Conservation (phyloP, 164 flowering plant genomes). For the Vitis labrusca region DNA sequence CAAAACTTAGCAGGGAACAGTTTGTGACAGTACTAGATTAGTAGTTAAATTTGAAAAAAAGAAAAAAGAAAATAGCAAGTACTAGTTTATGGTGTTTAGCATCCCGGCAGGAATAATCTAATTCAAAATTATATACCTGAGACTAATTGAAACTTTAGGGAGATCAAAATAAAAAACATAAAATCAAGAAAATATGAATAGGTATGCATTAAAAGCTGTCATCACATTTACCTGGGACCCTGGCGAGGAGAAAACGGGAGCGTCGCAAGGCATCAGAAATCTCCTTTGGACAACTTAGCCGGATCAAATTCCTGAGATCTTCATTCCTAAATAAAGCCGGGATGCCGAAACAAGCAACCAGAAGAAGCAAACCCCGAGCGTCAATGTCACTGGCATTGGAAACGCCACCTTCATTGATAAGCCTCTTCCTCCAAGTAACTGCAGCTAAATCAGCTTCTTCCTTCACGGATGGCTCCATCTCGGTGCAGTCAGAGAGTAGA, state of each 20-base stretch:
- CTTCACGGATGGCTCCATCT: constrained; percentile 26
- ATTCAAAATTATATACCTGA: no score
- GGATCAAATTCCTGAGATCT: constrained; percentile 43
- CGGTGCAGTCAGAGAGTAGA: constrained; percentile 18
- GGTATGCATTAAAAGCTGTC: background rate
- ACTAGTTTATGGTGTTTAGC: no score
- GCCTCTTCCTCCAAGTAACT: constrained; percentile 46
- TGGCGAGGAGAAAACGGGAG: constrained; percentile 32
- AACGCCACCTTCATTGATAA: constrained; percentile 53
- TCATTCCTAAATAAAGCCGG: constrained; percentile 36
- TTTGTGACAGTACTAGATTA: no score
- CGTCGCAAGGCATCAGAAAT: constrained; percentile 28
- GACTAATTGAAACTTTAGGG: no score
- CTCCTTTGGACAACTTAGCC: constrained; percentile 24
- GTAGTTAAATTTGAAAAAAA: no score
- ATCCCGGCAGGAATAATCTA: no score
- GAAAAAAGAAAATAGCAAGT: no score
- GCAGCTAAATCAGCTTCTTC: constrained; percentile 41
- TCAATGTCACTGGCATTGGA: constrained; percentile 30
- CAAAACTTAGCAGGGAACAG: no score
- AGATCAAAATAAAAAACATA: background rate
- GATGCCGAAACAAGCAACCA: constrained; percentile 50
- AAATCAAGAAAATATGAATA: background rate
- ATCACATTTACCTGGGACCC: constrained; percentile 38
- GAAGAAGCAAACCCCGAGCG: constrained; percentile 55